Percentiles rank a stretch among this genome's conserved stretches.
These are phyloP conservation scores for Sarocladiaceae sp. DNA, from an alignment of 2,329 filamentous ascomycete genomes.

Conservation along the genomic window DNA sequence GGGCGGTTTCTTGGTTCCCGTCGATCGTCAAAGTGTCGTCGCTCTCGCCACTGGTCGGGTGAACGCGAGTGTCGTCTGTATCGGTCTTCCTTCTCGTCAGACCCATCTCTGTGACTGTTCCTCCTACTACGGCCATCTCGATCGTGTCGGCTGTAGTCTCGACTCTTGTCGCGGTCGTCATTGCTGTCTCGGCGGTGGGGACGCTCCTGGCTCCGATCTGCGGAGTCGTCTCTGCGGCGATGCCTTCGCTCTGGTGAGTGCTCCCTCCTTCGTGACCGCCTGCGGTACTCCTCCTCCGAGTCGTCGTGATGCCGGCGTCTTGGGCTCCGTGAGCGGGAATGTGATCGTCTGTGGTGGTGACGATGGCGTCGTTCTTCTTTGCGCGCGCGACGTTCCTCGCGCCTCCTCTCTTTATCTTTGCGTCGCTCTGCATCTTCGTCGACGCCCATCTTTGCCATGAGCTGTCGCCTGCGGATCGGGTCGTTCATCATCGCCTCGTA, in stretches of 20 bases:
- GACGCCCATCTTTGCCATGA: constrained; percentile 62
- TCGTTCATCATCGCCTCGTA: constrained; percentile 79
- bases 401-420: constrained; percentile 23
- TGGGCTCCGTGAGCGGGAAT: constrained; percentile 42
- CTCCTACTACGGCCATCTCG: neutral
- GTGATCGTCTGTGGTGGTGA: constrained; percentile 38
- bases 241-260: constrained; percentile 19
- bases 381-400: constrained; percentile 32
- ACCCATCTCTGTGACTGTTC: constrained; percentile 12
- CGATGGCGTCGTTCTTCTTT: constrained; percentile 27
- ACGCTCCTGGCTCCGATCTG: neutral
- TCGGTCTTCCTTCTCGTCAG: constrained; percentile 12
- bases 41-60: constrained; percentile 12
- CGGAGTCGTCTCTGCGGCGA: constrained; percentile 15
- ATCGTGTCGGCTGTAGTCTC: constrained; percentile 12
- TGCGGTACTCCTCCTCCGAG: constrained; percentile 24
- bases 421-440: constrained; percentile 44
- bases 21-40: constrained; percentile 16
- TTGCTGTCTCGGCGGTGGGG: neutral
- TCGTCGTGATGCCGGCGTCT: constrained; percentile 22
- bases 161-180: constrained; percentile 14
- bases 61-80: neutral
- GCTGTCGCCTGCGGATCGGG: constrained; percentile 60
- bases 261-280: constrained; percentile 19
- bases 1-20: constrained; percentile 12